phyloP scores from a whole-genome alignment of 2,329 filamentous ascomycete species.

The Fusarium tricinctum region DNA sequence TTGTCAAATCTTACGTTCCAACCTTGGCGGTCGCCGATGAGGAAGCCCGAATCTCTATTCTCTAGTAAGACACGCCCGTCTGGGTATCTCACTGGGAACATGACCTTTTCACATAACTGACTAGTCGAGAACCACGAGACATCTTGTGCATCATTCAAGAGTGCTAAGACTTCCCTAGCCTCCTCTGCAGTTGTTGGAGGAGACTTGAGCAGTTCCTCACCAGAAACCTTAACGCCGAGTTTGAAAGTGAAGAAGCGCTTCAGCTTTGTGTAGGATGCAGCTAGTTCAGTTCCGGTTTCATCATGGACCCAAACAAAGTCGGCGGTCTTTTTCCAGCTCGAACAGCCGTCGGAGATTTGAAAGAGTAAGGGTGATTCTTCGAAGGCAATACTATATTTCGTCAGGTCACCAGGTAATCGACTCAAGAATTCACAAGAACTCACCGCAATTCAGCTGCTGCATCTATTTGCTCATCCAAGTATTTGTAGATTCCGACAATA shows the following conservation, averaged over 20 bases:
- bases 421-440: accelerated
- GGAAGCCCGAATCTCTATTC: constrained; percentile 1
- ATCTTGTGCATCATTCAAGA: background rate
- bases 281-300: constrained; percentile 5
- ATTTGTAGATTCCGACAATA: constrained; percentile 13
- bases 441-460: constrained; percentile 12
- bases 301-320: constrained; percentile 34
- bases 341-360: background rate
- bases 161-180: background rate
- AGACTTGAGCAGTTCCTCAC: constrained; percentile 21
- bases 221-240: constrained; percentile 11
- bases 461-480: constrained; percentile 5
- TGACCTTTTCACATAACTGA: background rate
- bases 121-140: background rate
- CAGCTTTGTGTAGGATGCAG: constrained; percentile 5
- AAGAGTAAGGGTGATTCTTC: constrained; percentile 11
- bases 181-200: background rate
- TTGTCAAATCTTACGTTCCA: background rate
- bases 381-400: constrained; percentile 16
- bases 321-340: constrained; percentile 15
- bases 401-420: background rate
- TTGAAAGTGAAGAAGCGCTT: constrained; percentile 26
- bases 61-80: background rate
- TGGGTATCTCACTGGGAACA: constrained; percentile 1
- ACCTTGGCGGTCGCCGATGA: constrained; percentile 26